Percentiles rank a stretch among this genome's conserved stretches.
Evolutionary conservation across 192 early-diverging fungal genomes (phyloP).

Genomic region (Backusella macrospora): DNA sequence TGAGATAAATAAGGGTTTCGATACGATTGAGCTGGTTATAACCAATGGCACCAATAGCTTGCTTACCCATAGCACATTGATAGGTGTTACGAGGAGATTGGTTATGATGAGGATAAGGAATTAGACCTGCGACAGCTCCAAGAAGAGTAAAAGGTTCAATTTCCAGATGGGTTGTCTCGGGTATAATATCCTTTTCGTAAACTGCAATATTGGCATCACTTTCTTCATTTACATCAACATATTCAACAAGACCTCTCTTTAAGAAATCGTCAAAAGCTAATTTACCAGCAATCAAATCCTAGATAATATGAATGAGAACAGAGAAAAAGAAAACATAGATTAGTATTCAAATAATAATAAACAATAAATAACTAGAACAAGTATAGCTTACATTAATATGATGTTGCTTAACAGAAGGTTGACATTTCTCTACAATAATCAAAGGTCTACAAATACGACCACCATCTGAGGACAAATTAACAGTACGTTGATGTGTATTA

Average conservation of each 20-base stretch:
- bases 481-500: slow-evolving; percentile 77
- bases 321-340: not conserved
- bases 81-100: slow-evolving; percentile 97
- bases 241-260: slow-evolving; percentile 88
- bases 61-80: slow-evolving; percentile 99
- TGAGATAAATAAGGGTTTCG: slow-evolving; percentile 93
- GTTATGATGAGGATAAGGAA: slow-evolving; percentile 99
- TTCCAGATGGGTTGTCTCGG: slow-evolving; percentile 92
- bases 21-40: slow-evolving; percentile 95
- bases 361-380: not conserved
- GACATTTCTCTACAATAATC: slow-evolving; percentile 89
- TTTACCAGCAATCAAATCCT: slow-evolving; percentile 54
- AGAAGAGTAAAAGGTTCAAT: slow-evolving; percentile 96
- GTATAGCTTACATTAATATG: slow-evolving; percentile 59
- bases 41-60: slow-evolving; percentile 96
- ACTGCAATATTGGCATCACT: slow-evolving; percentile 94
- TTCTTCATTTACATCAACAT: slow-evolving; percentile 97
- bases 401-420: slow-evolving; percentile 62
- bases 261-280: slow-evolving; percentile 92
- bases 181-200: slow-evolving; percentile 83
- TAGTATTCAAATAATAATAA: no score
- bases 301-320: not conserved
- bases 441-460: slow-evolving; percentile 96
- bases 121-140: slow-evolving; percentile 95
- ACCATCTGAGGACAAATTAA: slow-evolving; percentile 92